These are phyloP conservation scores for Puccinia triticina DNA, from an alignment of 1,284 basidiomycete species.

Conservation along the genomic window DNA sequence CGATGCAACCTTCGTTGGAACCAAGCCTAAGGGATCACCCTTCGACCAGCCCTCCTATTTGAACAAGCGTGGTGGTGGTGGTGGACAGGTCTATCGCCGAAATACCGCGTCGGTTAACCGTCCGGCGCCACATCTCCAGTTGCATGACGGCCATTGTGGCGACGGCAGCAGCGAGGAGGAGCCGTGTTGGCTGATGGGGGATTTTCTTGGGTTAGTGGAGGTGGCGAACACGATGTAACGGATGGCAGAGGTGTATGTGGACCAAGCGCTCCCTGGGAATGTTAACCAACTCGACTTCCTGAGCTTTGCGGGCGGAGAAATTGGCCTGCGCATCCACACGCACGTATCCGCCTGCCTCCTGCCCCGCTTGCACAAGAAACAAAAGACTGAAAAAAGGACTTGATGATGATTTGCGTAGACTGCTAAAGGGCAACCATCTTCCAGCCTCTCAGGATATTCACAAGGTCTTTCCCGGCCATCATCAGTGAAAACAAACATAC, in stretches of 20 bases:
- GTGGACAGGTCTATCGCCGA: neutral
- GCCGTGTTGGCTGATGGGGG: slow-evolving; percentile 41
- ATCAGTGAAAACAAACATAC: slow-evolving; percentile 26
- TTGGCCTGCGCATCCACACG: too few species aligned
- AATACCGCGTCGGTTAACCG: neutral
- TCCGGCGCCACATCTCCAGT: neutral
- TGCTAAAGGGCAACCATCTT: neutral
- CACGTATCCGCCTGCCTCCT: too few species aligned
- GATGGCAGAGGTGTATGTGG: too few species aligned
- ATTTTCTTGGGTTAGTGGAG: too few species aligned
- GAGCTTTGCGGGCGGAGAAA: too few species aligned
- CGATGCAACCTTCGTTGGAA: neutral
- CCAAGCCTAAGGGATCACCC: slow-evolving; percentile 5
- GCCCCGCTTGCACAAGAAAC: too few species aligned
- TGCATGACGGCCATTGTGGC: slow-evolving; percentile 35
- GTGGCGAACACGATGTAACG: too few species aligned
- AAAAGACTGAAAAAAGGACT: too few species aligned
- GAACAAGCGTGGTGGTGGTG: slow-evolving; percentile 21
- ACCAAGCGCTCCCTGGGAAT: too few species aligned
- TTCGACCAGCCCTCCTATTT: slow-evolving; percentile 22
- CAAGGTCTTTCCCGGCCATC: slow-evolving; percentile 12
- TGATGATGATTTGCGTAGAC: too few species aligned
- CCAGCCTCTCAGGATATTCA: neutral
- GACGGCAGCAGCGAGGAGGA: slow-evolving; percentile 49
- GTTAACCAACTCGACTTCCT: too few species aligned